Percentiles rank a stretch among this genome's conserved stretches.
phyloP scores from a whole-genome alignment of 2,329 filamentous ascomycete species.

The Emergomyces orientalis region DNA sequence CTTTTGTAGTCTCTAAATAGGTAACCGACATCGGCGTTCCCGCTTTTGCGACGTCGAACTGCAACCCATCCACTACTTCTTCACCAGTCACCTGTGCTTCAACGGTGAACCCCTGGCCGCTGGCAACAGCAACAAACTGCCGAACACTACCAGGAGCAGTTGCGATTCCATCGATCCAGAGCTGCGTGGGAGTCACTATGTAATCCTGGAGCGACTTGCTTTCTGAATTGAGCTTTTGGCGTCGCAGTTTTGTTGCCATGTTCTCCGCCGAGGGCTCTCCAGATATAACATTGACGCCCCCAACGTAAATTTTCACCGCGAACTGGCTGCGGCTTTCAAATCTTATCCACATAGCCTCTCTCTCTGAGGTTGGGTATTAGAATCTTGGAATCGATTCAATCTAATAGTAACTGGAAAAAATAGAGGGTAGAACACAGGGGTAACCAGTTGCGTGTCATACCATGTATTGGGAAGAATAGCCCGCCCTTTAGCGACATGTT shows the following conservation, averaged over 20 bases:
- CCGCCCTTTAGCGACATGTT: constrained; percentile 35
- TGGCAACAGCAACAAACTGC: constrained; percentile 43
- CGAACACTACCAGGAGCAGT: constrained; percentile 28
- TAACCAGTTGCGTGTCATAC: constrained; percentile 4
- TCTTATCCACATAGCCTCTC: constrained; percentile 38
- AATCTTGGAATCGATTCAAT: not conserved
- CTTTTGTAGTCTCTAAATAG: not conserved
- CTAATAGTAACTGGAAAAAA: not conserved
- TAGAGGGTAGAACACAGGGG: constrained; percentile 7
- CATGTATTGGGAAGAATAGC: constrained; percentile 41
- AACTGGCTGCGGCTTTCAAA: constrained; percentile 25
- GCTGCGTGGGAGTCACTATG: constrained; percentile 32
- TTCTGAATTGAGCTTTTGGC: constrained; percentile 13
- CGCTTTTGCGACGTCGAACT: constrained; percentile 37
- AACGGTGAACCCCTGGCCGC: constrained; percentile 36
- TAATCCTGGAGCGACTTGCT: constrained; percentile 34
- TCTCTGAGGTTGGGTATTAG: constrained; percentile 18
- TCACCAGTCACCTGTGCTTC: constrained; percentile 40
- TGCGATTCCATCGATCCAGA: constrained; percentile 38
- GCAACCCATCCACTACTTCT: constrained; percentile 35
- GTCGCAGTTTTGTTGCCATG: constrained; percentile 15
- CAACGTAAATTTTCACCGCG: constrained; percentile 34
- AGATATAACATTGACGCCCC: constrained; percentile 37
- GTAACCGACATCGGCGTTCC: not conserved
- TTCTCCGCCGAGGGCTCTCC: constrained; percentile 26